These are phyloP conservation scores for Phascolomyces articulosus DNA, from an alignment of 371 early-diverging fungal species.

Conservation along the genomic window DNA sequence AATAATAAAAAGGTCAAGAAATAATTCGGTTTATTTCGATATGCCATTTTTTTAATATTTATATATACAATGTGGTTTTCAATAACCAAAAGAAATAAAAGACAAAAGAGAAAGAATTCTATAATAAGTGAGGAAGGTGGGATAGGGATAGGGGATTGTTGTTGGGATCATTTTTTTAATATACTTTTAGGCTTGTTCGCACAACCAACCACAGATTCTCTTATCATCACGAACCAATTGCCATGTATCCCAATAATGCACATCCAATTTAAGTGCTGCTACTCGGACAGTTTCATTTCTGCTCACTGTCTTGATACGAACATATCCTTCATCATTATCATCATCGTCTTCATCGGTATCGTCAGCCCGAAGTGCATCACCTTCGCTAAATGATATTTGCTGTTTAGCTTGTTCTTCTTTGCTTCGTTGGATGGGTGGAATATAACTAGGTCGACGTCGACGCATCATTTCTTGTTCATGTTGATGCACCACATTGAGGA, in stretches of 20 bases:
- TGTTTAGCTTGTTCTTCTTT: conserved; percentile 18
- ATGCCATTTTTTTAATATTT: too few relatives aligned
- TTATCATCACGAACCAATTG: conserved; percentile 58
- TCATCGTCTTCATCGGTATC: conserved; percentile 43
- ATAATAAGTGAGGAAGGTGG: background rate
- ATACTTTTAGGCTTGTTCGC: conserved; percentile 31
- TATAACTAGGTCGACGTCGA: conserved; percentile 37
- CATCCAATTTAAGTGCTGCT: conserved; percentile 69
- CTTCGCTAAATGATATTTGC: conserved; percentile 12
- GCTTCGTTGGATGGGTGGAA: conserved; percentile 32
- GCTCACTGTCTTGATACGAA: conserved; percentile 71
- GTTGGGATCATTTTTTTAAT: background rate
- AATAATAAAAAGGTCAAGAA: background rate
- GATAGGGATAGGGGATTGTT: background rate
- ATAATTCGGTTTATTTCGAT: too few relatives aligned
- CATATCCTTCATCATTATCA: conserved; percentile 61
- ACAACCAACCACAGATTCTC: conserved; percentile 66
- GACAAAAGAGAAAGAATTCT: background rate
- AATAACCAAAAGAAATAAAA: background rate
- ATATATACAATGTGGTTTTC: background rate
- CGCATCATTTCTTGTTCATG: conserved; percentile 40
- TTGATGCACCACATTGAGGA: conserved; percentile 51
- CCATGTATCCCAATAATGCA: conserved; percentile 77
- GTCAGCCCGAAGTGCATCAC: conserved; percentile 23
- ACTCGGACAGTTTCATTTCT: conserved; percentile 62